Percentiles rank a stretch among this genome's conserved stretches.
These are phyloP conservation scores for Aspergillus quadricinctus DNA, from an alignment of 2,329 filamentous ascomycete species.

Conservation along the genomic window DNA sequence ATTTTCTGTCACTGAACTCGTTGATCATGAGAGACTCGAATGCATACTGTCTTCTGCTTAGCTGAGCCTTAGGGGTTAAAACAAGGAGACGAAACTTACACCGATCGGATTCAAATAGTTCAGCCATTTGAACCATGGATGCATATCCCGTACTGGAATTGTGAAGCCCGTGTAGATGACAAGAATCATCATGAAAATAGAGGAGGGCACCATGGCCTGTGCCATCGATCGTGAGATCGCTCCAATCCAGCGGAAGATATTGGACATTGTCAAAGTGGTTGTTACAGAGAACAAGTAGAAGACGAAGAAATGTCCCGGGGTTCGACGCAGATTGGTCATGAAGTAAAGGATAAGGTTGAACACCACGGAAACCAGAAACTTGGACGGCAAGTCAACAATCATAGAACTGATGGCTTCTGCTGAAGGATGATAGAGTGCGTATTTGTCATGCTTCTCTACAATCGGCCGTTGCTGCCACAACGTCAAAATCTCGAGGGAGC, in stretches of 20 bases:
- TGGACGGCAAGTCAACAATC: constrained; percentile 79
- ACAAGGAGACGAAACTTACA: constrained; percentile 13
- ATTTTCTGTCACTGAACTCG: constrained; percentile 66
- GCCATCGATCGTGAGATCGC: constrained; percentile 65
- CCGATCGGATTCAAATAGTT: constrained; percentile 75
- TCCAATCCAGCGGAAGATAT: constrained; percentile 77
- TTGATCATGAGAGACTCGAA: constrained; percentile 83
- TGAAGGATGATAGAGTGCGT: constrained; percentile 84
- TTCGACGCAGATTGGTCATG: constrained; percentile 73
- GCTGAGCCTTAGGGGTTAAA: not conserved
- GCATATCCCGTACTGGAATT: constrained; percentile 58
- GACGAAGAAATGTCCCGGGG: constrained; percentile 75
- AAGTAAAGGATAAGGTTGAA: constrained; percentile 85
- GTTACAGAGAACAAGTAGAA: constrained; percentile 73
- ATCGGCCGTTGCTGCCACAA: constrained; percentile 86
- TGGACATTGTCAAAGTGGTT: constrained; percentile 73
- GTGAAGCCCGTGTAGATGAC: constrained; percentile 49
- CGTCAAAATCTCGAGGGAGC: constrained; percentile 73
- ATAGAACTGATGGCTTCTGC: constrained; percentile 85
- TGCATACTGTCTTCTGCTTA: constrained; percentile 49
- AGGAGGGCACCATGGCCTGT: constrained; percentile 54
- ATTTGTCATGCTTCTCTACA: constrained; percentile 82
- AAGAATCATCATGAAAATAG: constrained; percentile 43
- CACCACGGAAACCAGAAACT: constrained; percentile 63
- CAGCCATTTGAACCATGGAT: constrained; percentile 77